Conservation (phyloP, 2,329 filamentous ascomycete species). For the Thielaviopsis populi region DNA sequence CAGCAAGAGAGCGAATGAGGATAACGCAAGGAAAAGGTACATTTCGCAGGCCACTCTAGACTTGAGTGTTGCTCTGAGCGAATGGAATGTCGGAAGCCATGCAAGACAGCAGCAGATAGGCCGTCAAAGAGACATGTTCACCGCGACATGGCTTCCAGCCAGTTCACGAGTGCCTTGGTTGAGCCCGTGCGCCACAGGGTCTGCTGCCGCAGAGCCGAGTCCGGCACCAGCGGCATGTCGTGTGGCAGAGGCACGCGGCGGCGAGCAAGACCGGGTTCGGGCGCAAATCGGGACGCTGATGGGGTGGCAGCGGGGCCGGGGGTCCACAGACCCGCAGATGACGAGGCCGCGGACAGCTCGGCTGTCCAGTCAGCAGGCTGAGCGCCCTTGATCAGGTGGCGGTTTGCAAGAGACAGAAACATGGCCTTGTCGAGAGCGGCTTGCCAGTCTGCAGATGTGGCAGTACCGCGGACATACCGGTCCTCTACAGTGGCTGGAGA, state of each 20-base stretch:
- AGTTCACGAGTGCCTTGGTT: not conserved
- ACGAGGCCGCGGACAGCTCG: not conserved
- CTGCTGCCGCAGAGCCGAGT: not conserved
- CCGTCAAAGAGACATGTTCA: too few species aligned
- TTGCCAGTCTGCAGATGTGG: slow-evolving; percentile 21
- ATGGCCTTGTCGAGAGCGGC: slow-evolving; percentile 27
- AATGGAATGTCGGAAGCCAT: too few species aligned
- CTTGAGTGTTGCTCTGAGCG: too few species aligned
- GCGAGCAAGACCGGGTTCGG: not conserved
- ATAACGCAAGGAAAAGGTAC: not conserved
- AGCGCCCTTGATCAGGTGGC: not conserved
- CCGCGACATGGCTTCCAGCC: slow-evolving; percentile 2
- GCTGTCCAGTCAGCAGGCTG: not conserved
- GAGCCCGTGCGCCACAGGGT: not conserved
- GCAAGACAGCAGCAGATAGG: too few species aligned
- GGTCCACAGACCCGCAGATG: slow-evolving; percentile 7
- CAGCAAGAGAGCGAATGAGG: not conserved
- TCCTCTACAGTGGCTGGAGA: not conserved
- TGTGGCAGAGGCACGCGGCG: not conserved
- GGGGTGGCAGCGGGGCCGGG: not conserved
- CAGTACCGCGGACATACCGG: slow-evolving; percentile 18
- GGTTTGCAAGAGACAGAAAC: not conserved
- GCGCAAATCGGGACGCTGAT: not conserved
- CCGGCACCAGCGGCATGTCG: not conserved
- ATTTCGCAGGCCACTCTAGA: not conserved